Conservation (phyloP, 768 basidiomycete genomes). For the Suillus spraguei region DNA sequence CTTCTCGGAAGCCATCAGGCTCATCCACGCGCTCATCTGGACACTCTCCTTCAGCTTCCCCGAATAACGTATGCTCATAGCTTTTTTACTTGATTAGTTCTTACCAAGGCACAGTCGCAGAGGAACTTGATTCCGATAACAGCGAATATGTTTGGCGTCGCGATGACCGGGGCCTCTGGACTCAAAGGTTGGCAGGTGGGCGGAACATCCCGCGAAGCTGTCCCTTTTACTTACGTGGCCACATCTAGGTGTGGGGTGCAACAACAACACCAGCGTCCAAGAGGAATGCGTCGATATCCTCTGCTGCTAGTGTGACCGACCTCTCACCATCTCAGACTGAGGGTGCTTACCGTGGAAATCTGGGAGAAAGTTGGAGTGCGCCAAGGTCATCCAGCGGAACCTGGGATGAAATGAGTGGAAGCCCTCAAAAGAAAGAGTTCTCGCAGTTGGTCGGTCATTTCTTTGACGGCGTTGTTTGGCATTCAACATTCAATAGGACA, state of each 20-base stretch:
- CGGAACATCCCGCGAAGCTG: slow-evolving; percentile 16
- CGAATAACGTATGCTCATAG: slow-evolving; percentile 52
- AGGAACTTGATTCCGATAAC: slow-evolving; percentile 47
- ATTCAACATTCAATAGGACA: slow-evolving; percentile 39
- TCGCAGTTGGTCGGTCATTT: slow-evolving; percentile 47
- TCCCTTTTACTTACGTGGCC: slow-evolving; percentile 13
- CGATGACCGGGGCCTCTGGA: slow-evolving; percentile 46
- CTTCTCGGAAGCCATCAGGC: slow-evolving; percentile 68
- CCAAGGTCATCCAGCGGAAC: slow-evolving; percentile 53
- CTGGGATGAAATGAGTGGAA: slow-evolving; percentile 60
- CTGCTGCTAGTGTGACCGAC: slow-evolving; percentile 55
- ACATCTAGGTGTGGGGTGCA: slow-evolving; percentile 60
- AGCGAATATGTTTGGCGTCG: slow-evolving; percentile 52
- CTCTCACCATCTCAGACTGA: slow-evolving; percentile 48
- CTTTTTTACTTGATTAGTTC: background rate
- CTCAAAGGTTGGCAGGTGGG: slow-evolving; percentile 71
- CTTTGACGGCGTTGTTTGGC: slow-evolving; percentile 9
- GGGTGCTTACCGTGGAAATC: slow-evolving; percentile 45
- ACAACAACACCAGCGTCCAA: slow-evolving; percentile 48
- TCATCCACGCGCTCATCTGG: slow-evolving; percentile 67
- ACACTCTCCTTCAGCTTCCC: slow-evolving; percentile 64
- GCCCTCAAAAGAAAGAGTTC: slow-evolving; percentile 53
- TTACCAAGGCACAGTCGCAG: slow-evolving; percentile 42
- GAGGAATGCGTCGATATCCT: slow-evolving; percentile 65
- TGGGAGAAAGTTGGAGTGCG: slow-evolving; percentile 54